Conservation (phyloP, 305 asterid genomes). For the Solanum aculeatissimum region DNA sequence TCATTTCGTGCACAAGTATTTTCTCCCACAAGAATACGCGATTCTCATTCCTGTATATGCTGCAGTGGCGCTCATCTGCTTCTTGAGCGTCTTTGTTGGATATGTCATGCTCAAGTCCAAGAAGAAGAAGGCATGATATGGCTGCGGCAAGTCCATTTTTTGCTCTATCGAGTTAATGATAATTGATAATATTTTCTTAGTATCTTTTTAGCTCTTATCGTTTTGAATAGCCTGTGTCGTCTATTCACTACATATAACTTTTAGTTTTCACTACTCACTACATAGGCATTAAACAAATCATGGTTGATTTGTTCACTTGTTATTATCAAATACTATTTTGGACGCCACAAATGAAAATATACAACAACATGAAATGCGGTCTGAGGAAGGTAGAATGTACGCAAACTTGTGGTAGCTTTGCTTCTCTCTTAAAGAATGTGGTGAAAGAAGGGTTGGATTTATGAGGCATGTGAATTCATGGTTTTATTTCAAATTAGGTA, state of each 20-base stretch:
- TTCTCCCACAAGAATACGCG: conserved; percentile 82
- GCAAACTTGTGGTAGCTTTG: too few species aligned
- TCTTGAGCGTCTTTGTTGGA: conserved; percentile 62
- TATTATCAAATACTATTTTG: neutral
- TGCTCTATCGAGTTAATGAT: neutral
- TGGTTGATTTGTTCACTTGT: neutral
- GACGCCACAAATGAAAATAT: neutral
- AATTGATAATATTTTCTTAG: neutral
- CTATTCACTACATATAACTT: neutral
- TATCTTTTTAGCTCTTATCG: neutral
- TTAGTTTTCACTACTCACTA: neutral
- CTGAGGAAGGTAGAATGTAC: neutral
- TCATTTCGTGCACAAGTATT: conserved; percentile 87
- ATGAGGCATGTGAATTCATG: too few species aligned
- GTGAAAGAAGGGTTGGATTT: neutral
- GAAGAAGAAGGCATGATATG: conserved; percentile 48
- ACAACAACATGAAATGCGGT: neutral
- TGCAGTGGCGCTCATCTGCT: conserved; percentile 51
- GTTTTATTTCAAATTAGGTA: too few species aligned
- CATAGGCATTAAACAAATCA: neutral
- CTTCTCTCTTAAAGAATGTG: neutral
- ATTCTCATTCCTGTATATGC: conserved; percentile 67
- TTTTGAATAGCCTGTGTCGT: neutral
- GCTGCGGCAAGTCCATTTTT: neutral
- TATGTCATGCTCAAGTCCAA: conserved; percentile 80